A percentile compares a stretch with the other conserved stretches of the same genome.
These are phyloP conservation scores for Seiridium unicorne DNA, from an alignment of 2,329 filamentous ascomycete species.

Conservation along the genomic window DNA sequence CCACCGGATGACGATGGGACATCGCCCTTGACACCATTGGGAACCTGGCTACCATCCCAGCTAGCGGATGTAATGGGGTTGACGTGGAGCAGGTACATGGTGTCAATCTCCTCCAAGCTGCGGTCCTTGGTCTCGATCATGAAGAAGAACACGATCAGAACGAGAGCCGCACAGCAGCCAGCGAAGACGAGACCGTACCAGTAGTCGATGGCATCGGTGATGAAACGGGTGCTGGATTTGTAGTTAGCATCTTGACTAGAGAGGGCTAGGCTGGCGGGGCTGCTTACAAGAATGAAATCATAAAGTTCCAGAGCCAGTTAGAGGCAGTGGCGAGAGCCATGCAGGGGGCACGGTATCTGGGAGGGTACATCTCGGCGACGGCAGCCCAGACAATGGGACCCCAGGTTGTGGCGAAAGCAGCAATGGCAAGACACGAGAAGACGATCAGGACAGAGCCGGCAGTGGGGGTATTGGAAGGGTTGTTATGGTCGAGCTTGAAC, in stretches of 20 bases:
- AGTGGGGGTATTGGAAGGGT: constrained; percentile 42
- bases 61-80: constrained; percentile 45
- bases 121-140: constrained; percentile 71
- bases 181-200: constrained; percentile 71
- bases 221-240: constrained; percentile 59
- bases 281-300: constrained; percentile 46
- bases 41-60: constrained; percentile 31
- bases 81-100: constrained; percentile 63
- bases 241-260: background rate
- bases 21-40: constrained; percentile 12
- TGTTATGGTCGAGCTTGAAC: constrained; percentile 37
- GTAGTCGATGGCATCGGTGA: constrained; percentile 68
- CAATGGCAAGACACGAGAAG: constrained; percentile 69
- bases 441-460: constrained; percentile 62
- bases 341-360: constrained; percentile 51
- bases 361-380: constrained; percentile 63
- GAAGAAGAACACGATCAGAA: constrained; percentile 71
- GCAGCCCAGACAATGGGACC: constrained; percentile 68
- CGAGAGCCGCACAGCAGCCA: constrained; percentile 61
- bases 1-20: background rate
- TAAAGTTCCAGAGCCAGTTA: constrained; percentile 68
- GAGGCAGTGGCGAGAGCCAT: constrained; percentile 56
- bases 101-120: constrained; percentile 73
- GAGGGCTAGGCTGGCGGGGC: background rate
- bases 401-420: constrained; percentile 67